Conservation (phyloP, 192 early-diverging fungal genomes). For the Coemansia brasiliensis region DNA sequence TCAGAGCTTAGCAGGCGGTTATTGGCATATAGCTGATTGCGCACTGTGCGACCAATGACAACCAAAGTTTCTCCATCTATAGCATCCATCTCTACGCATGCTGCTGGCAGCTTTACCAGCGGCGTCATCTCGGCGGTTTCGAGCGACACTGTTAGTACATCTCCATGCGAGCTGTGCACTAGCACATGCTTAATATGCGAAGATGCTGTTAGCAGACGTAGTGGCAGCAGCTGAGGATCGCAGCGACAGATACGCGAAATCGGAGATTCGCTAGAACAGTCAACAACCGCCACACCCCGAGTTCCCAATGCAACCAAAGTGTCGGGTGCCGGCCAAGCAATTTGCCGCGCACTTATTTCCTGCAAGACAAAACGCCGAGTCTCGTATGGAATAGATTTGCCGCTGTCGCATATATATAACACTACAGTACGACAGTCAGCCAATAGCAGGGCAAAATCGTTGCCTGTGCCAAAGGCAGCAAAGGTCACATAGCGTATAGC, state of each 20-base stretch:
- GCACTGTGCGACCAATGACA: constrained; percentile 72
- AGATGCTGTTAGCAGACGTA: constrained; percentile 1
- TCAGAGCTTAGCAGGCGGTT: constrained; percentile 67
- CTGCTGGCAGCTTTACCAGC: constrained; percentile 8
- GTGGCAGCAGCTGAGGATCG: constrained; percentile 11
- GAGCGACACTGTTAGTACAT: constrained; percentile 32
- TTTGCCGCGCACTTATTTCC: constrained; percentile 58
- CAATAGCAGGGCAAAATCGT: constrained; percentile 72
- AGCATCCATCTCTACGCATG: constrained; percentile 39
- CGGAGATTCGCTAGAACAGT: too few relatives aligned
- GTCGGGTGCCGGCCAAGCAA: constrained; percentile 61
- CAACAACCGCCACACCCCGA: neutral
- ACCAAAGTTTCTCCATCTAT: constrained; percentile 6
- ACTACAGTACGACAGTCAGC: constrained; percentile 53
- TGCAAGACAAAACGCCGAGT: neutral
- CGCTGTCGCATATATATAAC: constrained; percentile 7
- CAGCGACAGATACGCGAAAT: too few relatives aligned
- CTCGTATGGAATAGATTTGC: constrained; percentile 10
- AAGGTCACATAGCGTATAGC: constrained; percentile 64
- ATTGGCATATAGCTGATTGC: constrained; percentile 85
- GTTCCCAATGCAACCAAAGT: constrained; percentile 59
- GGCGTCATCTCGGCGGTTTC: constrained; percentile 1
- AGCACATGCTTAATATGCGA: constrained; percentile 23
- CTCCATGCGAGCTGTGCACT: constrained; percentile 42
- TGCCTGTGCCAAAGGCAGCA: constrained; percentile 59